Conservation (phyloP, 169 alveolate species). For the Toxoplasma gondii region DNA sequence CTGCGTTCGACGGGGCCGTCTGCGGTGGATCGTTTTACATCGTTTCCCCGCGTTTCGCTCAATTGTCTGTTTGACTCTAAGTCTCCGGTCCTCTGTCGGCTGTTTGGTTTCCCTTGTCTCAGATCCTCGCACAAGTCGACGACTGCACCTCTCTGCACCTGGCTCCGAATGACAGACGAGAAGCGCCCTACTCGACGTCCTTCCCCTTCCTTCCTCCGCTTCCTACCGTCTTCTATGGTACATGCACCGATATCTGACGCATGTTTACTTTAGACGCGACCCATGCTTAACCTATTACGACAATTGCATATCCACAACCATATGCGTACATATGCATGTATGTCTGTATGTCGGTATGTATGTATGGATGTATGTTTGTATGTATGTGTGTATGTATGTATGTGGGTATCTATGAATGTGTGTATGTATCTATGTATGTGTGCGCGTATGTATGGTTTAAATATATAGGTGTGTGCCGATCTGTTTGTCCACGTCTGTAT, state of each 20-base stretch:
- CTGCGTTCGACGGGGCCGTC: too few relatives aligned
- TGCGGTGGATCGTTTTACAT: not conserved
- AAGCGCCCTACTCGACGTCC: constrained; percentile 18
- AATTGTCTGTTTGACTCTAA: not conserved
- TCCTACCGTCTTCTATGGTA: constrained; percentile 58
- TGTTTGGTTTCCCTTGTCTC: not conserved
- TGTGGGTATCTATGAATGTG: not conserved
- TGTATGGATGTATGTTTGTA: not conserved
- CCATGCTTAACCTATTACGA: too few relatives aligned
- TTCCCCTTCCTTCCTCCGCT: constrained; percentile 63
- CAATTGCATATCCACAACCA: not conserved
- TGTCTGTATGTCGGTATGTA: not conserved
- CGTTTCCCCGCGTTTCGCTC: not conserved
- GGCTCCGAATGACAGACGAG: constrained; percentile 55
- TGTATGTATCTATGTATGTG: too few relatives aligned
- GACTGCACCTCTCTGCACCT: constrained; percentile 39
- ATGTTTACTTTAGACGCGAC: too few relatives aligned
- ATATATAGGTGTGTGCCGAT: not conserved
- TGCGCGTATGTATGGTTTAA: not conserved
- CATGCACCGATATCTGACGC: not conserved
- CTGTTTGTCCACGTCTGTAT: too few relatives aligned
- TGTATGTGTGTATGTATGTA: not conserved
- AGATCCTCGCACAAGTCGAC: constrained; percentile 54
- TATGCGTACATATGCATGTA: not conserved
- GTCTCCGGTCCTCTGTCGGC: not conserved